Evolutionary conservation across 2,329 filamentous ascomycete genomes (phyloP), one percentile per base, ranked within the genome.

Genomic region (Fusarium haematococcum): DNA sequence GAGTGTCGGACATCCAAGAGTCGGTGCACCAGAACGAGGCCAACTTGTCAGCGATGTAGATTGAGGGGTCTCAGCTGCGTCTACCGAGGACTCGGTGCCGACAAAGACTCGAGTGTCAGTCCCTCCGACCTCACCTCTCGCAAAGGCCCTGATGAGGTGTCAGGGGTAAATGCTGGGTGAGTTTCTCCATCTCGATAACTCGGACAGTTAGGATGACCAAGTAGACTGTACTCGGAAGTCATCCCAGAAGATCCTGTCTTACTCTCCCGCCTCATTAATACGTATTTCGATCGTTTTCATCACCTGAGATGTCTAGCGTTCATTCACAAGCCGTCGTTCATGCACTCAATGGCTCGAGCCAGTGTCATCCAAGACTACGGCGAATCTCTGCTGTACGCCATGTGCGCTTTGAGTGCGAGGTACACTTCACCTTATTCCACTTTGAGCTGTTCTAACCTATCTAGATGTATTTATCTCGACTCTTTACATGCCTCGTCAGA

Each of bases 1-100:
- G 78, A 78, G 54, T 80, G 79, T 27, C 75, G 78, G 30, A 48
- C 63, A 7, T 73, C 77, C 11, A 80, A 80, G 69, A 70, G 77
- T 52, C 73, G 77, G 20, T 80, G 79, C 66, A 70, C 77, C 18
- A 73, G 74, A 50, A 78, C 76, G 8, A 70, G 72, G n/a, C 79
- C 79, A 6, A 66, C 68, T 30, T 80, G 79, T 64, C 73, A 71
- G 20, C 71, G 79, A n/a, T 80, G 79, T 58, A 66, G 71, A n/a
- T n/a, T 68, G 71, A 32, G 68, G 66, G 20, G 62, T 73, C 43
- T 66, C 5, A 16, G 13, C 3, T 66, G 64, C 20, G n/a, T 62
- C 25, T 66, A 66, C 2, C 57, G 37, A 16, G 27, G 20, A 35
- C 30, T 20, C 4, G 41, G 27, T 18, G 37, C 3, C 7, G 57